Base-by-base conservation (phyloP, 2,329 filamentous ascomycete genomes). In the Alternaria viburni region DNA sequence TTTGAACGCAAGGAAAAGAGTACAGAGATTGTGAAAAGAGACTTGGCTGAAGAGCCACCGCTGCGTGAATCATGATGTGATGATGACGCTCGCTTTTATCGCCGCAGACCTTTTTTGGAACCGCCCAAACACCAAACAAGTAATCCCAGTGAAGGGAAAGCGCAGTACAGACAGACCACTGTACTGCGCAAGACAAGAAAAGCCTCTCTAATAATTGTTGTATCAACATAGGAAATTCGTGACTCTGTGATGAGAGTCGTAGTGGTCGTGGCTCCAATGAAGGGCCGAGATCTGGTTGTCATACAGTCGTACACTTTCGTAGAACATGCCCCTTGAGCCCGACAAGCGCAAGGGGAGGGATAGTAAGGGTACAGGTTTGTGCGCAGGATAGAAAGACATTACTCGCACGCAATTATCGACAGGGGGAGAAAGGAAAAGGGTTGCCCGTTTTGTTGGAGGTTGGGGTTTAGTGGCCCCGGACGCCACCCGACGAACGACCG, bases 251-350 rank as follows among this genome's bases (percentile, higher is more conserved):
- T 77, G 70, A 76, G 70, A 59, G 62, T 51, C 41, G 43, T 64
- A 10, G 52, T 64, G 71, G 62, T 72, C 74, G 73, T 76, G 72
- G 72, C 75, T 73, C 69, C 61, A 74, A 70, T 71, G 57, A 73
- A 63, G 64, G 64, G 68, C 69, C 67, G 54, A 50, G 57, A 70
- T 59, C 66, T 64, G 49, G 41, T 58, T 41, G 76, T 79, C 77
- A 76, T 79, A 77, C 75, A 78, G 72, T 78, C 76, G 75, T 79
- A 77, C 49, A 52, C 76, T 69, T 62, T 79, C 78, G 72, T 79
- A 67, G 56, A 67, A 75, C 49, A 54, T n/a, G 15, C 70, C 66
- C 63, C 59, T 45, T 58, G 51, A 13, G 28, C 54, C 17, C 21
- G 30, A 57, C 9, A 61, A 55, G 66, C 61, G 59, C 28, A 59